Evolutionary conservation across 2,329 filamentous ascomycete species (phyloP), one percentile per base, ranked within the genome.

Genomic region (Fusarium luffae): DNA sequence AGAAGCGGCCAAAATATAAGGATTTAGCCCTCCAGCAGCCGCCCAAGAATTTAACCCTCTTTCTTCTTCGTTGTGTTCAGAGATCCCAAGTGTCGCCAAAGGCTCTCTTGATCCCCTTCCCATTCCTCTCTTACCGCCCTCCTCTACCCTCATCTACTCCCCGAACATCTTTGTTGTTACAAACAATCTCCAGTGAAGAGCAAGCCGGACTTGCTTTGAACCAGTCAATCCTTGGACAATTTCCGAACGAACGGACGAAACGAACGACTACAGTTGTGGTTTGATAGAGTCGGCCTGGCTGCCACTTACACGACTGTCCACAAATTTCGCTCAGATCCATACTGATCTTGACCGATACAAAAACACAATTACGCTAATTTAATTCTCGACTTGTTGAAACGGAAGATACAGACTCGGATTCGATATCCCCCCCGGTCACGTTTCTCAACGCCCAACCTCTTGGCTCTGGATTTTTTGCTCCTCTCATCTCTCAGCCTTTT

Each of bases 121-220:
- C 34, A 52, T 52, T 77, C 71, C 66, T 74, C 72, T 67, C 69
- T 63, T 80, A 75, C 74, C 71, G 74, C 74, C 73, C 75, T 74
- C 77, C 77, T 76, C 76, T 75, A 74, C 23, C 74, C 72, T 73
- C 74, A 71, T 71, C 75, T 77, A 55, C 68, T 62, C 70, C 63
- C 66, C 57, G 56, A 66, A 63, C 72, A 73, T 50, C 44, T 58
- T 32, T 66, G 74, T 72, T 61, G 32, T 42, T 52, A 21, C 49
- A 52, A 52, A 54, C 74, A 63, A 73, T 71, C 74, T 81, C 73
- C 78, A 78, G 79, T 82, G 77, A 82, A 83, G 79, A 78, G 84
- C 85, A 88, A 88, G 86, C 86, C 77, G 86, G 86, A 81, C 86
- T 89, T 88, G 86, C 85, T 85, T 80, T 76, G 78, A 84, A 81